Conservation (phyloP, 2,329 filamentous ascomycete species). For the Penicillium italicum region DNA sequence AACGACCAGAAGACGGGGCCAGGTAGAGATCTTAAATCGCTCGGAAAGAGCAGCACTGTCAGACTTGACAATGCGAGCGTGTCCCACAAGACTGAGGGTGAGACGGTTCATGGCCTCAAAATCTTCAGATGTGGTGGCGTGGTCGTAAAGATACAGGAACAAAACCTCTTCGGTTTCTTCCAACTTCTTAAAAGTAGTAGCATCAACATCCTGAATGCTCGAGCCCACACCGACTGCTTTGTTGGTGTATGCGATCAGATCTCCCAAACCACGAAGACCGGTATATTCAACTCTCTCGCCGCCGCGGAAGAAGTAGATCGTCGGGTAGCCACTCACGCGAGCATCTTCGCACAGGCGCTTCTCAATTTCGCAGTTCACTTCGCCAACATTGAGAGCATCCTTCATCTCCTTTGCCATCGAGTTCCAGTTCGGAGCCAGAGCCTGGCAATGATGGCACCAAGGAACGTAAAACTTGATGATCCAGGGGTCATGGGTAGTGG, state of each 20-base stretch:
- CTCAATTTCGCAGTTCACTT: slow-evolving; percentile 91
- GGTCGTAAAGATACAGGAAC: slow-evolving; percentile 96
- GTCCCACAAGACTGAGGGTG: slow-evolving; percentile 82
- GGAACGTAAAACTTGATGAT: slow-evolving; percentile 99
- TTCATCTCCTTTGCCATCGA: slow-evolving; percentile 90
- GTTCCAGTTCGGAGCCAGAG: slow-evolving; percentile 83
- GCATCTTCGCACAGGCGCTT: slow-evolving; percentile 89
- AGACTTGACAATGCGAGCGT: slow-evolving; percentile 89
- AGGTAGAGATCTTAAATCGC: slow-evolving; percentile 92
- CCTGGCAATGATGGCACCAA: slow-evolving; percentile 95
- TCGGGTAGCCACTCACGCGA: slow-evolving; percentile 74
- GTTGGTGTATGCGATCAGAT: slow-evolving; percentile 80
- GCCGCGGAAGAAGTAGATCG: slow-evolving; percentile 86
- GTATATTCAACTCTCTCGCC: slow-evolving; percentile 90
- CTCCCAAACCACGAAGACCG: slow-evolving; percentile 84
- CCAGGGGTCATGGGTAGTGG: slow-evolving; percentile 85
- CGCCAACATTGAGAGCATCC: slow-evolving; percentile 82
- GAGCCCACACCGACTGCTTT: slow-evolving; percentile 75
- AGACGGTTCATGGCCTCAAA: slow-evolving; percentile 83
- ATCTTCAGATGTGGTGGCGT: slow-evolving; percentile 89
- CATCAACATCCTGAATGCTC: slow-evolving; percentile 78
- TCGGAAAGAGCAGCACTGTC: slow-evolving; percentile 70
- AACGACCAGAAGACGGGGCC: slow-evolving; percentile 87
- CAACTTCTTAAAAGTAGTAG: slow-evolving; percentile 69
- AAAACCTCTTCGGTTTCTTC: slow-evolving; percentile 94